These are phyloP conservation scores for Ascocoryne sarcoides DNA, from an alignment of 2,329 filamentous ascomycete genomes.

Conservation along the genomic window DNA sequence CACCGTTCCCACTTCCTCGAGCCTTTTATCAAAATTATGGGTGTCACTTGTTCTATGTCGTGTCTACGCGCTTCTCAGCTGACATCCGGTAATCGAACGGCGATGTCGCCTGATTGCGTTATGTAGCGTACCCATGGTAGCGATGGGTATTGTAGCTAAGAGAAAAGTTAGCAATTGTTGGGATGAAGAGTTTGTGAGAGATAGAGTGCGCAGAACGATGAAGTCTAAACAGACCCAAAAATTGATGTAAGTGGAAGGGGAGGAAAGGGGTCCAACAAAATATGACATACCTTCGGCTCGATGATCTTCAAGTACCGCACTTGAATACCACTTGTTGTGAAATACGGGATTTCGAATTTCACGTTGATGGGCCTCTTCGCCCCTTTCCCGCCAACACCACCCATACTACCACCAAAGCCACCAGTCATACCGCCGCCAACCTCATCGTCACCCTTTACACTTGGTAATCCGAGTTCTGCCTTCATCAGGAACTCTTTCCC, in stretches of 20 bases:
- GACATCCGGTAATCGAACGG: conserved; percentile 79
- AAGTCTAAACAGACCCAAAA: background rate
- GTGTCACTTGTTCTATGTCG: too few species aligned
- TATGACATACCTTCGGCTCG: conserved; percentile 91
- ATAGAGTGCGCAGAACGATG: background rate
- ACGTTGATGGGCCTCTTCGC: conserved; percentile 93
- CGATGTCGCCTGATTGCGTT: conserved; percentile 94
- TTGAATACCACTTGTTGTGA: conserved; percentile 98
- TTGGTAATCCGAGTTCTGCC: conserved; percentile 87
- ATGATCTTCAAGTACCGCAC: conserved; percentile 98
- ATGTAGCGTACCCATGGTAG: conserved; percentile 98
- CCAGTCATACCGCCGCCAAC: conserved; percentile 96
- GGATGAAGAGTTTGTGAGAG: background rate
- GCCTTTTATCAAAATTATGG: too few species aligned
- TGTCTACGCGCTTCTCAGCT: too few species aligned
- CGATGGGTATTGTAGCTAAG: conserved; percentile 90
- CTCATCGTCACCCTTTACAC: conserved; percentile 90
- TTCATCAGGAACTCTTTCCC: conserved; percentile 98
- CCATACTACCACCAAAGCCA: conserved; percentile 94
- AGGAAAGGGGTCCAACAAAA: background rate
- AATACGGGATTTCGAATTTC: conserved; percentile 99
- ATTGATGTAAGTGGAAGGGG: background rate
- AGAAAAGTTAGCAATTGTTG: conserved; percentile 5
- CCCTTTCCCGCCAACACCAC: conserved; percentile 78
- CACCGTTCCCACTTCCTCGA: too few species aligned